Evolutionary conservation across 768 basidiomycete species (phyloP).

Genomic region (Brasilioporus rufonigricans): DNA sequence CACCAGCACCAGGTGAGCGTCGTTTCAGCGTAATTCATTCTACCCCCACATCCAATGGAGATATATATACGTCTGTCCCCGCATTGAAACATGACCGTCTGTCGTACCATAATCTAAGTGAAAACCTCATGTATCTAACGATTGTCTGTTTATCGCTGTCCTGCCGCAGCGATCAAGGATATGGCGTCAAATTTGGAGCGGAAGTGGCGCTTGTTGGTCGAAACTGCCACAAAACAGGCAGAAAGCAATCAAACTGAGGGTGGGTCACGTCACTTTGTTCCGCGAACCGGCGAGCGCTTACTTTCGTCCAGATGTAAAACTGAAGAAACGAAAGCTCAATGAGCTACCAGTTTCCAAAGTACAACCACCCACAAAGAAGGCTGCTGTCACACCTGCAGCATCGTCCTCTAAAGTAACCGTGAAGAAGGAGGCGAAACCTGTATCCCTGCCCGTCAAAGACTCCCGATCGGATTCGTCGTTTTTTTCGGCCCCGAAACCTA

Average conservation of each 20-base stretch:
- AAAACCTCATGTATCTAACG: constrained; percentile 66
- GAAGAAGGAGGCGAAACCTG: constrained; percentile 56
- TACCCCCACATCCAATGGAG: constrained; percentile 23
- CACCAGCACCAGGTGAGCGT: constrained; percentile 76
- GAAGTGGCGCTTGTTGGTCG: constrained; percentile 72
- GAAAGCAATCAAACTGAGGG: constrained; percentile 56
- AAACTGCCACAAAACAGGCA: constrained; percentile 45
- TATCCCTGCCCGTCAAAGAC: constrained; percentile 52
- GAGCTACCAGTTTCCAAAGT: constrained; percentile 47
- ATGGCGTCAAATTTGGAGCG: constrained; percentile 87
- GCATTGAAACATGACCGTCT: constrained; percentile 30
- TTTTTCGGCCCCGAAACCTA: constrained; percentile 84
- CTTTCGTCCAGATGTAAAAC: constrained; percentile 45
- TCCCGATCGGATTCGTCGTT: constrained; percentile 86
- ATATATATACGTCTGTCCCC: constrained; percentile 29
- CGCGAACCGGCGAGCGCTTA: constrained; percentile 25
- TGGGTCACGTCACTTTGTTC: constrained; percentile 60
- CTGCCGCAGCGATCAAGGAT: constrained; percentile 80
- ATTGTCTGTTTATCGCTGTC: constrained; percentile 41
- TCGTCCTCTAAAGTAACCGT: constrained; percentile 33
- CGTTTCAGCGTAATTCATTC: constrained; percentile 14
- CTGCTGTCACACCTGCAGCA: constrained; percentile 39
- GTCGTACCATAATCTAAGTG: constrained; percentile 34
- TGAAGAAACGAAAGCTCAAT: constrained; percentile 74
- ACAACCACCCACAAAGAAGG: constrained; percentile 64